Conservation (phyloP, 2,329 filamentous ascomycete species). For the Monilinia polystroma region DNA sequence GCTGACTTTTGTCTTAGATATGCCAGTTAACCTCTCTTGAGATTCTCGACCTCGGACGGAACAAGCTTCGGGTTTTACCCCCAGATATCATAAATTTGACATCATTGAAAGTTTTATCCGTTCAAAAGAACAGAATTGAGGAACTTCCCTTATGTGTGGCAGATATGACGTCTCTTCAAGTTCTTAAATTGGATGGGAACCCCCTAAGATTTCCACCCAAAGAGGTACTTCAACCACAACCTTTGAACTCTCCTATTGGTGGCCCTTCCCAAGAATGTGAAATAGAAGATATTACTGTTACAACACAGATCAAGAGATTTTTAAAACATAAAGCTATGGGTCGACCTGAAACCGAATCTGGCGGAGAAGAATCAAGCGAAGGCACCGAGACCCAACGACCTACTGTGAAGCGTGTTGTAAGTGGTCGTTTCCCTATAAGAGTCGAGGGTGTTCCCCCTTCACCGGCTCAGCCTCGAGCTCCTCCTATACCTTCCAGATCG, state of each 20-base stretch:
- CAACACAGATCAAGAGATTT: constrained; percentile 61
- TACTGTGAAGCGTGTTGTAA: constrained; percentile 56
- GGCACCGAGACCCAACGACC: constrained; percentile 75
- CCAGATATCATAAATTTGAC: constrained; percentile 76
- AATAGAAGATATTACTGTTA: constrained; percentile 59
- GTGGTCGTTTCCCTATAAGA: constrained; percentile 66
- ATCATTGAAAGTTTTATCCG: constrained; percentile 83
- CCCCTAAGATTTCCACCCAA: constrained; percentile 77
- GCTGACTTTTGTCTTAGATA: constrained; percentile 54
- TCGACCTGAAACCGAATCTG: constrained; percentile 55
- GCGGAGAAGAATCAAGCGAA: constrained; percentile 66
- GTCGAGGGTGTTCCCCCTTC: constrained; percentile 75
- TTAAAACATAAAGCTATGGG: constrained; percentile 52
- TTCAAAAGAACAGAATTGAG: constrained; percentile 83
- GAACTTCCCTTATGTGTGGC: constrained; percentile 80
- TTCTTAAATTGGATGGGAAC: constrained; percentile 87
- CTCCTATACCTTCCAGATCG: constrained; percentile 76
- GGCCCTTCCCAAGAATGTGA: constrained; percentile 58
- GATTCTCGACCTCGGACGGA: constrained; percentile 88
- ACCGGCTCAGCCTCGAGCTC: constrained; percentile 63
- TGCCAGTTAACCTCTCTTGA: constrained; percentile 84
- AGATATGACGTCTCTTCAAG: constrained; percentile 85
- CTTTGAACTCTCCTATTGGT: constrained; percentile 52
- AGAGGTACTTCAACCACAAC: constrained; percentile 62
- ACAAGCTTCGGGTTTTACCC: constrained; percentile 76